Evolutionary conservation across 495 filamentous ascomycete genomes (phyloP).

Genomic region (Hypoxylon trugodes): DNA sequence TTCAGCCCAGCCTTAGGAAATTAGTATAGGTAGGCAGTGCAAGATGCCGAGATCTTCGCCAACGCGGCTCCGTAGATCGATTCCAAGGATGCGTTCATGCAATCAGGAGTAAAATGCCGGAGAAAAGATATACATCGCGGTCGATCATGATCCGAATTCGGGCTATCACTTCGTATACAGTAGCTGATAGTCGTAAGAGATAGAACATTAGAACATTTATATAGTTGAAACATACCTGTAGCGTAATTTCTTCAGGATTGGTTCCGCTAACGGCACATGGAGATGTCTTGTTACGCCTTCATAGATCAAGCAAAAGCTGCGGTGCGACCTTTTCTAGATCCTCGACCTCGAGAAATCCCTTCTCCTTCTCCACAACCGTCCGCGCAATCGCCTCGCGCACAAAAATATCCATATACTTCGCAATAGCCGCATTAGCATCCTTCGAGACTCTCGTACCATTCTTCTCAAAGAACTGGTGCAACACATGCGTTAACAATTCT

Average conservation of each 20-base stretch:
- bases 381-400: conserved; percentile 90
- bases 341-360: conserved; percentile 80
- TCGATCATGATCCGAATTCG: conserved; percentile 17
- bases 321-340: conserved; percentile 92
- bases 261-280: not conserved
- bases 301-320: conserved; percentile 90
- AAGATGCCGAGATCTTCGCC: conserved; percentile 20
- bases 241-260: not conserved
- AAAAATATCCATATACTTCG: conserved; percentile 91
- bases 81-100: conserved; percentile 5
- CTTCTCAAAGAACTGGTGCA: conserved; percentile 81
- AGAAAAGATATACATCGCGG: not conserved
- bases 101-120: not conserved
- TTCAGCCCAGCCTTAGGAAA: not conserved
- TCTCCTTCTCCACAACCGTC: conserved; percentile 73
- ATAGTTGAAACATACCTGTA: conserved; percentile 14
- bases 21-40: not conserved
- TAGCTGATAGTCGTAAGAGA: not conserved
- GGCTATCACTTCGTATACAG: not conserved
- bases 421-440: conserved; percentile 80
- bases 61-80: conserved; percentile 22
- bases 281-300: conserved; percentile 19
- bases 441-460: conserved; percentile 77
- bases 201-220: not conserved
- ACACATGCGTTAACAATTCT: conserved; percentile 74